A percentile compares a stretch with the other conserved stretches of the same genome.
Evolutionary conservation across 805 yeast species (phyloP).

Genomic region (Candida sonorensis): DNA sequence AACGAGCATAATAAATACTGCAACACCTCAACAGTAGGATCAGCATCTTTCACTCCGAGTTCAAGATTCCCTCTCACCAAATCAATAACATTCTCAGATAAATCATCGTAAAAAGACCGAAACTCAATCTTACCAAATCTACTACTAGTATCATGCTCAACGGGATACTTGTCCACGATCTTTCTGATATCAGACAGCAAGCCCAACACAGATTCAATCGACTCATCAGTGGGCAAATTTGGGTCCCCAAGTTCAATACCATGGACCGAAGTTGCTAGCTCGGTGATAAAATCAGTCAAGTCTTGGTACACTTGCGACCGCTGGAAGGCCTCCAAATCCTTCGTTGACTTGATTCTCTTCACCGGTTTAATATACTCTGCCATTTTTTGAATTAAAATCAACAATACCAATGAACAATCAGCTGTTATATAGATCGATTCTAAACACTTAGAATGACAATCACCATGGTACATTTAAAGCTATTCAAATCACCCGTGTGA

Average conservation of each 20-base stretch:
- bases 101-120: conserved; percentile 69
- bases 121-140: conserved; percentile 92
- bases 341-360: conserved; percentile 20
- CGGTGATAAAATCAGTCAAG: conserved; percentile 47
- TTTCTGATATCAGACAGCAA: conserved; percentile 40
- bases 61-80: conserved; percentile 15
- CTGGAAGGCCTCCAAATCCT: conserved; percentile 60
- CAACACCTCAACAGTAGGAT: conserved; percentile 37
- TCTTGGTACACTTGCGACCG: conserved; percentile 41
- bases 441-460: too few relatives aligned
- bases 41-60: conserved; percentile 9
- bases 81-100: conserved; percentile 26
- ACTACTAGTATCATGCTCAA: conserved; percentile 56
- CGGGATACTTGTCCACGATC: conserved; percentile 55
- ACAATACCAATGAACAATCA: too few relatives aligned
- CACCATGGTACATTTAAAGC: too few relatives aligned
- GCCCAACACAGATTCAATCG: conserved; percentile 25
- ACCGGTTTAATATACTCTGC: conserved; percentile 11
- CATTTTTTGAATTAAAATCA: neutral
- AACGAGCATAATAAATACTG: conserved; percentile 66
- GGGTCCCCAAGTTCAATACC: conserved; percentile 25
- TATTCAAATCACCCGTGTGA: too few relatives aligned
- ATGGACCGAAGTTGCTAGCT: conserved; percentile 55
- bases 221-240: conserved; percentile 9
- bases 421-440: too few relatives aligned